Conservation (phyloP, 2,329 filamentous ascomycete genomes). For the Colletotrichum scovillei region DNA sequence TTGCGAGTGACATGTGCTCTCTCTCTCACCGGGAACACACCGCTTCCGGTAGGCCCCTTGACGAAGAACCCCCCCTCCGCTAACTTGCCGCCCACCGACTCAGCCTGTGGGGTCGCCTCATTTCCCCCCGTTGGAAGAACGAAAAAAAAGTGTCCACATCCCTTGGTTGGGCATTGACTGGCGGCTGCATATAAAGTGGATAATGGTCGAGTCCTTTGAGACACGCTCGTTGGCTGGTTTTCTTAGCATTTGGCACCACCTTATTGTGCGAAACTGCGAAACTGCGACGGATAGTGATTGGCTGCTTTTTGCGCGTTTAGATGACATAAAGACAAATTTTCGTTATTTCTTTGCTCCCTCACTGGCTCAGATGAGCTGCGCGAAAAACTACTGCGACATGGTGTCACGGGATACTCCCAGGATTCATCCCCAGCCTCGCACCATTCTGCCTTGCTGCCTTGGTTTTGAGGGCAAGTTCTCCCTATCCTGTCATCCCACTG, state of each 20-base stretch:
- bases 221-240: neutral
- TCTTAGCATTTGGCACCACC: neutral
- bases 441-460: neutral
- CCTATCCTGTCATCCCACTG: neutral
- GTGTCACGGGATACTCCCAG: neutral
- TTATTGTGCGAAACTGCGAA: neutral
- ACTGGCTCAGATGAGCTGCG: neutral
- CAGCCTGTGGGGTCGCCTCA: neutral
- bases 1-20: neutral
- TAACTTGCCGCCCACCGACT: neutral
- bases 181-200: constrained; percentile 19
- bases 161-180: neutral
- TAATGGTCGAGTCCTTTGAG: neutral
- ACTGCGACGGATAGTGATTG: neutral
- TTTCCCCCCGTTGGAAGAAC: neutral
- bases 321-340: constrained; percentile 5
- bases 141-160: neutral
- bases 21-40: neutral
- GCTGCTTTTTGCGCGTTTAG: neutral
- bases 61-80: neutral
- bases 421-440: constrained; percentile 1
- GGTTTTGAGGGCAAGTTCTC: neutral
- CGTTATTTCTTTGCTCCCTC: neutral
- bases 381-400: neutral
- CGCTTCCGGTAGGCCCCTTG: neutral